These are phyloP conservation scores for Solanum pinnatisectum DNA, from an alignment of 257 asterid species.

Conservation along the genomic window DNA sequence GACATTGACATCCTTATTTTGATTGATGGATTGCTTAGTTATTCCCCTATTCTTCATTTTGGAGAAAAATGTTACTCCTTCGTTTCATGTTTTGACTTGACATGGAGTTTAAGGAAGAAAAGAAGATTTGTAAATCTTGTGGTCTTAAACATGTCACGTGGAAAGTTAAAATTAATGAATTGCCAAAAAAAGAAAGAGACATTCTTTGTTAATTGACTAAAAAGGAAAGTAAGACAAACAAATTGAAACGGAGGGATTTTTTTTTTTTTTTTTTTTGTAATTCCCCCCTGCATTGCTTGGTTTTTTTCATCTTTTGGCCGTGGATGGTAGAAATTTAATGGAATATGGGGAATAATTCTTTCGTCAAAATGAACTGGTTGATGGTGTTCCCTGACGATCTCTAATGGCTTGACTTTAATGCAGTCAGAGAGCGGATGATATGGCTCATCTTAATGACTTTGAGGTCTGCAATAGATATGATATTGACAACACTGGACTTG, in stretches of 20 bases:
- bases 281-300: background rate
- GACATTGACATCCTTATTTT: background rate
- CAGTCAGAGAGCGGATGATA: constrained; percentile 81
- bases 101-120: background rate
- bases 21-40: background rate
- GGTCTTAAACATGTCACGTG: background rate
- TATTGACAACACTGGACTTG: constrained; percentile 82
- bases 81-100: background rate
- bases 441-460: constrained; percentile 58
- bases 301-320: background rate
- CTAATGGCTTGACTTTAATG: constrained; percentile 19
- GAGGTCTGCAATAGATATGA: constrained; percentile 58
- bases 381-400: background rate
- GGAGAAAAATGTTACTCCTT: background rate
- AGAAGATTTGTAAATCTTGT: background rate
- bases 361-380: background rate
- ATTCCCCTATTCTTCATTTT: background rate
- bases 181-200: background rate
- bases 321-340: background rate
- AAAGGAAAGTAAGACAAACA: background rate
- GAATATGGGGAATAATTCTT: background rate
- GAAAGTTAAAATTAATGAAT: too few species aligned
- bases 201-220: background rate
- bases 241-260: background rate
- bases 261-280: background rate